Evolutionary conservation across 495 filamentous ascomycete genomes (phyloP).

Genomic region (Recurvomyces mirabilis): DNA sequence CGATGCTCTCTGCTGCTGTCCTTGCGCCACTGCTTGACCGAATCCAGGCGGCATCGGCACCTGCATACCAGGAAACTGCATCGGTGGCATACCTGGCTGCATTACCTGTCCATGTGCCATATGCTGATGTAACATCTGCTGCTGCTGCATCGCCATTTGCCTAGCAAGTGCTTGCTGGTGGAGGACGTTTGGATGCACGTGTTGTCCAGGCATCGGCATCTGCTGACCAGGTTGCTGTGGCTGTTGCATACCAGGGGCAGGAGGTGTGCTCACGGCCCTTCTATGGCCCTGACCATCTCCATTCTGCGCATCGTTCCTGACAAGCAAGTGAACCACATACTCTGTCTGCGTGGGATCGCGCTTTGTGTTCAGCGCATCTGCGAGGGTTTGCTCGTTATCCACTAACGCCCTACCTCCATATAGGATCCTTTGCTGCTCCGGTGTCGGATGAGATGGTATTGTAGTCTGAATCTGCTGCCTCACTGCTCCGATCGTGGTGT

Average conservation of each 20-base stretch:
- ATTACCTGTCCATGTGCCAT: neutral
- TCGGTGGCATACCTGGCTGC: conserved; percentile 1
- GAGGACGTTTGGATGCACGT: conserved; percentile 1
- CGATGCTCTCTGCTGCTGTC: conserved; percentile 21
- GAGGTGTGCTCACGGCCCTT: conserved; percentile 3
- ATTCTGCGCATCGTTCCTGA: conserved; percentile 7
- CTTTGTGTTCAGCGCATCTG: conserved; percentile 26
- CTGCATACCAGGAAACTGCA: neutral
- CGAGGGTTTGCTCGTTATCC: conserved; percentile 28
- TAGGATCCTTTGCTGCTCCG: conserved; percentile 33
- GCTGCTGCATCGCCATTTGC: neutral
- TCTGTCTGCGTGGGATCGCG: conserved; percentile 14
- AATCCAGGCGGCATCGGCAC: conserved; percentile 1
- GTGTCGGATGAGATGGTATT: conserved; percentile 24
- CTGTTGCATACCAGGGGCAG: neutral
- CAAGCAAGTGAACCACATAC: conserved; percentile 21
- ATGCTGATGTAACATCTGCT: conserved; percentile 1
- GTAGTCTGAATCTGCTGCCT: conserved; percentile 24
- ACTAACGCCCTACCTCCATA: conserved; percentile 31
- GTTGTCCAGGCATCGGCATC: neutral
- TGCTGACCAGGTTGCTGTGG: neutral
- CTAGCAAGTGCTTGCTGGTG: neutral
- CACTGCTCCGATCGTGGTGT: conserved; percentile 10
- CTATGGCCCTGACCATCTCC: neutral
- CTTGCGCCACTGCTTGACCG: conserved; percentile 7